Evolutionary conservation across 2,329 filamentous ascomycete species (phyloP), one percentile per base, ranked within the genome.

Genomic region (Ophiostoma ulmi): DNA sequence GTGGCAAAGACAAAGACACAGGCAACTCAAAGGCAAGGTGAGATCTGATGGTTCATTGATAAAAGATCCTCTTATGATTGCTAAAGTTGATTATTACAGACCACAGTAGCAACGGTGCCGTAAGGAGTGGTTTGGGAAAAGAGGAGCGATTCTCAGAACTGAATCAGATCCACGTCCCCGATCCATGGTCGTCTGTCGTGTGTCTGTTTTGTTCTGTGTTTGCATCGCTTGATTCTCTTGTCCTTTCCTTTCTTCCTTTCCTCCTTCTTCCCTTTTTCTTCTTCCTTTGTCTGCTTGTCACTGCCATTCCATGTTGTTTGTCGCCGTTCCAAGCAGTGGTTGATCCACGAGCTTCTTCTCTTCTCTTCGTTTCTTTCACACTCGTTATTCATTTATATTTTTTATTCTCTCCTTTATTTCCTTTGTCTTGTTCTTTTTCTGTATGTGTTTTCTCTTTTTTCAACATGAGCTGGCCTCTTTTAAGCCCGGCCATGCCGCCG

Each of bases 381-480:
- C 55, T n/a, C 69, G 58, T 63, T 68, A 31, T n/a, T n/a, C 2
- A 35, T 36, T 48, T 64, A 10, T 41, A 44, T 44, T 67, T 67
- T 41, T 31, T 58, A 55, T 58, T 67, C 44, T 44, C 17, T 31
- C 41, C 7, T 36, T 65, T 26, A 31, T 55, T 61, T 65, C 48
- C 39, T 69, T 41, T 48, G 17, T 63, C 17, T 58, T 13, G 7
- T 58, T 26, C 22, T 8, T 26, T 48, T 48, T n/a, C 17, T n/a
- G 6, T 20, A 1, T 58, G 31, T 31, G 31, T 58, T 17, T 22
- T 20, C 2, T 35, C 20, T 20, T 31, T 20, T 2, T 31, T 63
- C 35, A n/a, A 17, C 17, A 55, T 31, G n/a, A 69, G 70, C 58
- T 72, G 70, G 71, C 71, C 70, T 69, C 65, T 72, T 6, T 20